Conservation (phyloP, 2,329 filamentous ascomycete genomes). For the Xylariaceae sp. region DNA sequence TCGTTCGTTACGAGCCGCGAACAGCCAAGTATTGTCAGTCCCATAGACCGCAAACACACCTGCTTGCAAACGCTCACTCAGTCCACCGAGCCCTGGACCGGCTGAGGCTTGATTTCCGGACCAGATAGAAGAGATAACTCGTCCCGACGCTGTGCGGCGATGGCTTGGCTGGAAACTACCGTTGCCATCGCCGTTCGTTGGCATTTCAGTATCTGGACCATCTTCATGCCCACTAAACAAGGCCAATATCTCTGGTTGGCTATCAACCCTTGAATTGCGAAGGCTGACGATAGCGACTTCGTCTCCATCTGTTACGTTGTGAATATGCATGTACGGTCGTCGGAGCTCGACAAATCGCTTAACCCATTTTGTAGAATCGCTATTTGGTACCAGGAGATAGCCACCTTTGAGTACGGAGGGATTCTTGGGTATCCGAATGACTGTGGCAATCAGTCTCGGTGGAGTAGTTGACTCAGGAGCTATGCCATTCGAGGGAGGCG, state of each 20-base stretch:
- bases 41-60: constrained; percentile 95
- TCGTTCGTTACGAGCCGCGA: constrained; percentile 84
- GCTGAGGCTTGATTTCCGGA: constrained; percentile 52
- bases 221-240: constrained; percentile 57
- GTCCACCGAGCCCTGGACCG: constrained; percentile 55
- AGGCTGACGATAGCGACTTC: constrained; percentile 90
- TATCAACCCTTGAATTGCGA: constrained; percentile 87
- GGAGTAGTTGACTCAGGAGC: constrained; percentile 52
- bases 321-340: constrained; percentile 88
- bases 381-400: constrained; percentile 84
- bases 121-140: constrained; percentile 62
- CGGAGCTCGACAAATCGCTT: constrained; percentile 92
- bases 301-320: constrained; percentile 84
- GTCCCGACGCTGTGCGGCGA: constrained; percentile 56
- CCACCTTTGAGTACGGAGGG: constrained; percentile 82
- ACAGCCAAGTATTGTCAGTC: constrained; percentile 92
- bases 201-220: constrained; percentile 25
- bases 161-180: constrained; percentile 53
- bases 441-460: constrained; percentile 75
- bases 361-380: constrained; percentile 82
- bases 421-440: constrained; percentile 82
- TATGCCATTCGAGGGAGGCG: constrained; percentile 70
- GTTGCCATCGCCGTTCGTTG: constrained; percentile 40
- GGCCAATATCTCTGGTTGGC: constrained; percentile 84
- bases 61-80: constrained; percentile 65